These are phyloP conservation scores for Pezicula rhizophila DNA, from an alignment of 2,329 filamentous ascomycete genomes.

Conservation along the genomic window DNA sequence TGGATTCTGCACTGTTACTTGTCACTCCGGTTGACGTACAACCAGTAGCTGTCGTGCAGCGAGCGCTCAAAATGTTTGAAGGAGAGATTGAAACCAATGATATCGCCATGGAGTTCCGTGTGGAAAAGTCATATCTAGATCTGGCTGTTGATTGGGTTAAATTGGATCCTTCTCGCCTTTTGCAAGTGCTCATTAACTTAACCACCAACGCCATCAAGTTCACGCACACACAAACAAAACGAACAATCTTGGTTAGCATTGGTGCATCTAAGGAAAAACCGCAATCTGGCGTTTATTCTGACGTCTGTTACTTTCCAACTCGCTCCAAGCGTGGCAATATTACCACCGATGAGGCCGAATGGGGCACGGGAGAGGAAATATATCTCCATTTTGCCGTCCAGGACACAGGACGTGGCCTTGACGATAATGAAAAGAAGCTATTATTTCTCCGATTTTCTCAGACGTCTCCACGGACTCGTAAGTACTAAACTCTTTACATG, in stretches of 20 bases:
- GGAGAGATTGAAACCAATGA: conserved; percentile 65
- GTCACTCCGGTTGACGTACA: conserved; percentile 67
- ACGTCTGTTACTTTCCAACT: conserved; percentile 29
- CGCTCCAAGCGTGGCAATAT: conserved; percentile 23
- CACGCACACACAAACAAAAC: conserved; percentile 58
- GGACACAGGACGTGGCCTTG: conserved; percentile 72
- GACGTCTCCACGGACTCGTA: conserved; percentile 72
- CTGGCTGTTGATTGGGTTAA: conserved; percentile 65
- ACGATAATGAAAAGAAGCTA: conserved; percentile 62
- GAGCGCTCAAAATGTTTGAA: conserved; percentile 74
- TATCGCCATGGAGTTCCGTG: conserved; percentile 63
- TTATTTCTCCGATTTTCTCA: conserved; percentile 78
- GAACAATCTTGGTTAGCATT: conserved; percentile 37
- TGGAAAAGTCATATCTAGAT: conserved; percentile 61
- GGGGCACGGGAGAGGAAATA: conserved; percentile 66
- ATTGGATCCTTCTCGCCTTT: conserved; percentile 69
- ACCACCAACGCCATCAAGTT: conserved; percentile 82
- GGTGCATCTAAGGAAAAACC: conserved; percentile 21
- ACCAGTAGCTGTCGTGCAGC: conserved; percentile 59
- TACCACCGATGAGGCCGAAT: conserved; percentile 33
- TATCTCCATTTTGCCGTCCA: conserved; percentile 69
- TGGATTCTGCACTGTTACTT: conserved; percentile 64
- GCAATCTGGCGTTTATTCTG: conserved; percentile 43
- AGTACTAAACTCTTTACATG: conserved; percentile 25
- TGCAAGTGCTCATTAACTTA: conserved; percentile 77